phyloP scores from a whole-genome alignment of 371 early-diverging fungal species.

The Smittium mucronatum region DNA sequence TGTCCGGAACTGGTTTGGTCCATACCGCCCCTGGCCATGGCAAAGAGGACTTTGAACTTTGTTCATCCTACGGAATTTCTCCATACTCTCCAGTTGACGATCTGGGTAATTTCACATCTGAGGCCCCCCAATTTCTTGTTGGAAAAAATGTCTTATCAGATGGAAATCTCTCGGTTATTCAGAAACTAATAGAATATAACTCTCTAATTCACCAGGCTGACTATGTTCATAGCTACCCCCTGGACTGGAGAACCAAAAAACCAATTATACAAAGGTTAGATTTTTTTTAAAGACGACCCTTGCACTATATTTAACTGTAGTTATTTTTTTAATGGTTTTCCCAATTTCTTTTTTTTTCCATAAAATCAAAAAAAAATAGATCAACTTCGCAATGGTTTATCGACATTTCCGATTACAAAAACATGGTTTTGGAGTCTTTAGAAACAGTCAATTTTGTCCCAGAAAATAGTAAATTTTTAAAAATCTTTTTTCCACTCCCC shows the following conservation, averaged over 20 bases:
- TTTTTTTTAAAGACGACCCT: background rate
- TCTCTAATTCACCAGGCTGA: slow-evolving; percentile 32
- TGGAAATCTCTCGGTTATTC: slow-evolving; percentile 47
- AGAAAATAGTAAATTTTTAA: slow-evolving; percentile 23
- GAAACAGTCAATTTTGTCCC: slow-evolving; percentile 46
- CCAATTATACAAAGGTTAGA: slow-evolving; percentile 53
- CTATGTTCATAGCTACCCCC: slow-evolving; percentile 71
- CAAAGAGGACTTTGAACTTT: slow-evolving; percentile 80
- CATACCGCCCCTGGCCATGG: slow-evolving; percentile 95
- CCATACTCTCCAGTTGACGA: slow-evolving; percentile 51
- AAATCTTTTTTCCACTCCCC: too few relatives aligned
- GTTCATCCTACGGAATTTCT: slow-evolving; percentile 42
- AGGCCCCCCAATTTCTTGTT: slow-evolving; percentile 44
- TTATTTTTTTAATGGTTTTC: background rate
- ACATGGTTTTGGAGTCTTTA: slow-evolving; percentile 44
- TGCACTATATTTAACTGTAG: background rate
- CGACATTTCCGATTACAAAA: slow-evolving; percentile 46
- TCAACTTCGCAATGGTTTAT: slow-evolving; percentile 86
- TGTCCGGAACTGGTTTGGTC: slow-evolving; percentile 81
- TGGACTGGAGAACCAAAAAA: slow-evolving; percentile 84
- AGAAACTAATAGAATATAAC: slow-evolving; percentile 32
- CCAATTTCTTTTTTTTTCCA: background rate
- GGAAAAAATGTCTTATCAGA: slow-evolving; percentile 51
- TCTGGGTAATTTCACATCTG: slow-evolving; percentile 59
- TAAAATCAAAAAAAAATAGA: slow-evolving; percentile 19